Evolutionary conservation across 2,329 filamentous ascomycete species (phyloP).

Genomic region (Colletotrichum eleusines): DNA sequence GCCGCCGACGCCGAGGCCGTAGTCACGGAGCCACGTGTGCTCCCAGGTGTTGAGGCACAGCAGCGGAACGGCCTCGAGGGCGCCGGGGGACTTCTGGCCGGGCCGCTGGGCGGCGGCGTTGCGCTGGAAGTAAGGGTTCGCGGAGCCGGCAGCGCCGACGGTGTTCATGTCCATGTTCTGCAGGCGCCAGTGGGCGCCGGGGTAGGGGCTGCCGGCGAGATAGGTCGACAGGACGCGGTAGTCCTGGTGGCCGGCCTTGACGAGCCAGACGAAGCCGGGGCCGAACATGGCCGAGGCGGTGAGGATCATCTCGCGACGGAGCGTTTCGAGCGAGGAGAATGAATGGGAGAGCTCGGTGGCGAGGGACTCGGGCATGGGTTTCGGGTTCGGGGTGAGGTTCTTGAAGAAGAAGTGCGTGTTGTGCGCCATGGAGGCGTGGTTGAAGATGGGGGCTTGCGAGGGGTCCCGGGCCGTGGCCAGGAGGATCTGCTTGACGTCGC

Average conservation of each 20-base stretch:
- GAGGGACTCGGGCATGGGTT: constrained; percentile 68
- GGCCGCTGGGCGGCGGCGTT: constrained; percentile 46
- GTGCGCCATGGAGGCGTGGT: constrained; percentile 95
- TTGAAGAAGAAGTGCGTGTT: constrained; percentile 91
- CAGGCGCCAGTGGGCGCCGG: constrained; percentile 84
- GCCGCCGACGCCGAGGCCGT: constrained; percentile 68
- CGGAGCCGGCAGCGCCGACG: constrained; percentile 55
- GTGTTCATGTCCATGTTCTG: constrained; percentile 79
- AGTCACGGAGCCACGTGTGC: constrained; percentile 91
- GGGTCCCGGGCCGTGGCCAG: constrained; percentile 84
- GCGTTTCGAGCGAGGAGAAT: constrained; percentile 86
- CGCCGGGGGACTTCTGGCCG: constrained; percentile 69
- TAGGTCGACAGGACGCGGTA: constrained; percentile 87
- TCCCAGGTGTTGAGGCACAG: constrained; percentile 97
- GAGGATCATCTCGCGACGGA: constrained; percentile 82
- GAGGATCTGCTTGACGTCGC: constrained; percentile 74
- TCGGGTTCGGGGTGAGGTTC: constrained; percentile 58
- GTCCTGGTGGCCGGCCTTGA: constrained; percentile 65
- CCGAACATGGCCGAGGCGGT: constrained; percentile 95
- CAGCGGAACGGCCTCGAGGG: constrained; percentile 78
- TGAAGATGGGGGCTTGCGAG: constrained; percentile 84
- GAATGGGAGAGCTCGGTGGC: constrained; percentile 71
- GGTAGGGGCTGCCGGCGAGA: constrained; percentile 89
- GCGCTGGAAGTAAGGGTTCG: constrained; percentile 55
- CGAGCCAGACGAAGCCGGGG: constrained; percentile 96